Conservation (phyloP, 2,329 filamentous ascomycete genomes). For the Venturia carpophila region DNA sequence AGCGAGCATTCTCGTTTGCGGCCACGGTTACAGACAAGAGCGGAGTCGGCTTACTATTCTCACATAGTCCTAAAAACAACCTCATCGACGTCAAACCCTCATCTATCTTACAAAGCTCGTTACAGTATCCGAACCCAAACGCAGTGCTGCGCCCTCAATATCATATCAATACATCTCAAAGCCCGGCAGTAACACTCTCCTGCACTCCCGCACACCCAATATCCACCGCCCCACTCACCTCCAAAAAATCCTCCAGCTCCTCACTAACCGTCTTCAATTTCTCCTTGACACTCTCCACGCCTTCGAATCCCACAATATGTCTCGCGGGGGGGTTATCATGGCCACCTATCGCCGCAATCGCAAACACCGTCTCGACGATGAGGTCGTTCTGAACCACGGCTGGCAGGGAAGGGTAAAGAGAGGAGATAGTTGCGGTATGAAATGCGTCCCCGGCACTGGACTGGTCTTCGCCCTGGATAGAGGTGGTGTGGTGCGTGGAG, state of each 20-base stretch:
- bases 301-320: slow-evolving; percentile 89
- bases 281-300: slow-evolving; percentile 80
- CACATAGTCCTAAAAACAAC: too few relatives aligned
- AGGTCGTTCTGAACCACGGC: slow-evolving; percentile 61
- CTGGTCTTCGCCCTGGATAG: neutral
- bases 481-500: slow-evolving; percentile 15
- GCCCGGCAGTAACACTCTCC: neutral
- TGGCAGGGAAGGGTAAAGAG: slow-evolving; percentile 67
- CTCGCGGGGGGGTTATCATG: slow-evolving; percentile 92
- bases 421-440: slow-evolving; percentile 42
- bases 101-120: too few relatives aligned
- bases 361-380: slow-evolving; percentile 83
- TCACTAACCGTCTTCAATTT: slow-evolving; percentile 95
- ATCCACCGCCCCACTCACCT: slow-evolving; percentile 78
- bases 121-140: neutral
- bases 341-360: slow-evolving; percentile 82
- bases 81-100: too few relatives aligned
- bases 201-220: slow-evolving; percentile 10
- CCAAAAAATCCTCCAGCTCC: slow-evolving; percentile 92
- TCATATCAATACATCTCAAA: neutral
- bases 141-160: too few relatives aligned
- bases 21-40: too few relatives aligned
- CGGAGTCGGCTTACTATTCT: too few relatives aligned
- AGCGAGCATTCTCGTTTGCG: too few relatives aligned
- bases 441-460: slow-evolving; percentile 8